Conservation (phyloP, 2,329 filamentous ascomycete genomes). For the Metarhizium guizhouense region DNA sequence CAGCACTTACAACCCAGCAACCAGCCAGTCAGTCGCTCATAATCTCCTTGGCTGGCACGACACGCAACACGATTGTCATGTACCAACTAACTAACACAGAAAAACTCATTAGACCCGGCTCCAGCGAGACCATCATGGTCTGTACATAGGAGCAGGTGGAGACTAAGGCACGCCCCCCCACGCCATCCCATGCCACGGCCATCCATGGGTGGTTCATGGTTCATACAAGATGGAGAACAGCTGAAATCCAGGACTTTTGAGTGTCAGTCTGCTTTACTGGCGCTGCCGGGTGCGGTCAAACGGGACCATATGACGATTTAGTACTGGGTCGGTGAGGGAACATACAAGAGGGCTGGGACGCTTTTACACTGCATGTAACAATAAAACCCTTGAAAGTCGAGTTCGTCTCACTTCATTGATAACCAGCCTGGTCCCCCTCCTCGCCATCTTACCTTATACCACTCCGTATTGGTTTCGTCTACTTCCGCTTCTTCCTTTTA, state of each 20-base stretch:
- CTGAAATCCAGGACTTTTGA: constrained; percentile 5
- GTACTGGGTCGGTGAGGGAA: constrained; percentile 1
- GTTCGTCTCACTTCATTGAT: not conserved
- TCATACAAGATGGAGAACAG: constrained; percentile 7
- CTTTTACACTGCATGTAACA: constrained; percentile 4
- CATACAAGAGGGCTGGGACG: constrained; percentile 12
- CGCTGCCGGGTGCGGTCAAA: not conserved
- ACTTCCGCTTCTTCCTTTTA: not conserved
- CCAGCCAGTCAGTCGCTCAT: not conserved
- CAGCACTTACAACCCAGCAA: not conserved
- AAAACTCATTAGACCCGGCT: not conserved
- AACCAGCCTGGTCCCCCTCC: not conserved
- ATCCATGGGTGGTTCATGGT: constrained; percentile 4
- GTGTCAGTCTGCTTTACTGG: not conserved
- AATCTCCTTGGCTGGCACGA: not conserved
- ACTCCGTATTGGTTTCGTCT: not conserved
- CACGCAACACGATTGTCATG: not conserved
- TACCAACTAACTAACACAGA: not conserved
- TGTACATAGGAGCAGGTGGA: not conserved
- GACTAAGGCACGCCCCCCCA: not conserved
- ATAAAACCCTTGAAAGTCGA: not conserved
- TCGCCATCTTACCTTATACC: not conserved
- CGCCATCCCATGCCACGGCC: not conserved
- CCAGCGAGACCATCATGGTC: not conserved
- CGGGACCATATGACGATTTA: constrained; percentile 2